Evolutionary conservation across 2,329 filamentous ascomycete genomes (phyloP).

Genomic region (Zasmidium citrigriseum): DNA sequence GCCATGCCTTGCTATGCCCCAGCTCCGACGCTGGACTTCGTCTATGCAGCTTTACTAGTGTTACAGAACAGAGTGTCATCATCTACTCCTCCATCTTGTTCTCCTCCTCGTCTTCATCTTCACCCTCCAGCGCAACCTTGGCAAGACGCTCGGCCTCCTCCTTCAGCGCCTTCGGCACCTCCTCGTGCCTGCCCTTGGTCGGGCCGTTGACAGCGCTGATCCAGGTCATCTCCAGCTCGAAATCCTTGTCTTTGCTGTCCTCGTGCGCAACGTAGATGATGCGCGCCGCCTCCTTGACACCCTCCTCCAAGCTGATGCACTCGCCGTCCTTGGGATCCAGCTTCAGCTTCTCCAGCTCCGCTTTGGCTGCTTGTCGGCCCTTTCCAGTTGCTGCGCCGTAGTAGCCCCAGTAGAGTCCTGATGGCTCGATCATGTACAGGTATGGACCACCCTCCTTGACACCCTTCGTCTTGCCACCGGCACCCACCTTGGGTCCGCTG

Average conservation of each 20-base stretch:
- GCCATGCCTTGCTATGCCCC: background rate
- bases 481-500: constrained; percentile 72
- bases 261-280: constrained; percentile 98
- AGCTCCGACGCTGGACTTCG: background rate
- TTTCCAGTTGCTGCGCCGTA: constrained; percentile 97
- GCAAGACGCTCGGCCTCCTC: constrained; percentile 93
- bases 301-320: constrained; percentile 77
- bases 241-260: constrained; percentile 99
- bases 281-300: constrained; percentile 90
- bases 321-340: constrained; percentile 63
- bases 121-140: constrained; percentile 83
- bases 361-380: constrained; percentile 93
- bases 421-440: constrained; percentile 99
- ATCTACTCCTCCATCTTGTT: constrained; percentile 27
- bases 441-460: constrained; percentile 84
- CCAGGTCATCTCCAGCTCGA: constrained; percentile 99
- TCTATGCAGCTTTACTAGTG: constrained; percentile 21
- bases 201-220: constrained; percentile 82
- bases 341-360: constrained; percentile 96
- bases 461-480: constrained; percentile 76
- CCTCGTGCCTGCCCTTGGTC: constrained; percentile 88
- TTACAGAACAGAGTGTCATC: constrained; percentile 15
- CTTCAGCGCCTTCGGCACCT: constrained; percentile 85
- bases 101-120: constrained; percentile 64
- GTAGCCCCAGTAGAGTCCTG: constrained; percentile 97